Evolutionary conservation across 306 rosid genomes (phyloP).

Genomic region (Inga oerstediana): DNA sequence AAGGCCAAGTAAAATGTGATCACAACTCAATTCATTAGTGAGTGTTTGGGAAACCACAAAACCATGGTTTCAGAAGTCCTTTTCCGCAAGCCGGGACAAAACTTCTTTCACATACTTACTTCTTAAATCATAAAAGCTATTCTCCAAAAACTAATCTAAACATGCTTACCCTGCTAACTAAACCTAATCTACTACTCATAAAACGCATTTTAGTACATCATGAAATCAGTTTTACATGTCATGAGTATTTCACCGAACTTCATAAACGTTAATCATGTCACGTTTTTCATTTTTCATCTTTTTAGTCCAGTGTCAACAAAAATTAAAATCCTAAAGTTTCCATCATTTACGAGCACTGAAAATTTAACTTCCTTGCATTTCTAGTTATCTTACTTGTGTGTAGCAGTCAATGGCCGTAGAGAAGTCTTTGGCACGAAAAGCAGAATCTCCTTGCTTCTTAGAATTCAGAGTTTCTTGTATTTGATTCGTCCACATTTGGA

Average conservation of each 20-base stretch:
- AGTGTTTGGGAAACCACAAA: no score
- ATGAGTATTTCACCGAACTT: background rate
- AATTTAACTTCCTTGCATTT: conserved; percentile 28
- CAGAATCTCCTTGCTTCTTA: conserved; percentile 88
- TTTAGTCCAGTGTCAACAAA: background rate
- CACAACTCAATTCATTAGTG: background rate
- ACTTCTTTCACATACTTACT: no score
- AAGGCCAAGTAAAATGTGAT: background rate
- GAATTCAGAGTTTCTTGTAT: conserved; percentile 91
- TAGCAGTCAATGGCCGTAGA: conserved; percentile 71
- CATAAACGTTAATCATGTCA: background rate
- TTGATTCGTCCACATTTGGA: conserved; percentile 99
- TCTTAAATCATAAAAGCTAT: no score
- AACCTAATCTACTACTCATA: background rate
- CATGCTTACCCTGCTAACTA: background rate
- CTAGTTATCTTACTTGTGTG: conserved; percentile 69
- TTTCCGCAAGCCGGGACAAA: no score
- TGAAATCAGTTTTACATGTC: background rate
- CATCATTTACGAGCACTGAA: background rate
- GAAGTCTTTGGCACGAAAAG: conserved; percentile 84
- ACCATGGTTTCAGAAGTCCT: no score
- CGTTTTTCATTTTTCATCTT: background rate
- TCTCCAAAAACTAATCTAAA: no score
- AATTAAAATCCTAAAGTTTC: background rate
- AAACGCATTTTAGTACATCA: background rate